These are phyloP conservation scores for Pythium rishiriense DNA, from an alignment of 352 stramenopile genomes.

Conservation along the genomic window DNA sequence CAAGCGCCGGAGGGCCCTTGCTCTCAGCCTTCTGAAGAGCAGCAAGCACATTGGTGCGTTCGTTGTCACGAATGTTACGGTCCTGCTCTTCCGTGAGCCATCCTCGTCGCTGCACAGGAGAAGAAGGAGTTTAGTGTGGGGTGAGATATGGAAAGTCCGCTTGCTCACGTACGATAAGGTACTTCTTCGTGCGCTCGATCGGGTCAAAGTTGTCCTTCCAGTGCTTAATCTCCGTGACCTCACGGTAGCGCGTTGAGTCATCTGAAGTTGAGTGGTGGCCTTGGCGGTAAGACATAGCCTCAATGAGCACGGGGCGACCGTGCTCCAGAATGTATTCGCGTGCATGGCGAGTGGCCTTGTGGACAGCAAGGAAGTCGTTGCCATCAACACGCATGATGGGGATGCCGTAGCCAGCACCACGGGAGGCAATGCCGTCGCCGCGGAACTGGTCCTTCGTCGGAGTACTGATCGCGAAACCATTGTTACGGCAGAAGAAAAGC, in stretches of 20 bases:
- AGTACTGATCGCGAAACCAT: slow-evolving; percentile 99
- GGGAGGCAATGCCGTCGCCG: slow-evolving; percentile 95
- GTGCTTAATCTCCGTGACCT: slow-evolving; percentile 91
- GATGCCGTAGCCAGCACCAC: slow-evolving; percentile 96
- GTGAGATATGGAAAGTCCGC: neutral
- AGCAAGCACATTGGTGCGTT: slow-evolving; percentile 87
- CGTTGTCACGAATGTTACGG: slow-evolving; percentile 82
- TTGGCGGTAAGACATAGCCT: slow-evolving; percentile 98
- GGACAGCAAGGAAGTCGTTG: slow-evolving; percentile 97
- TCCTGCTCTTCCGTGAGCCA: slow-evolving; percentile 91
- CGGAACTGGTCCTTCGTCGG: slow-evolving; percentile 95
- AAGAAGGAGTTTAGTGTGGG: neutral
- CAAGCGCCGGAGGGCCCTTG: slow-evolving; percentile 86
- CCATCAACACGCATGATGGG: slow-evolving; percentile 96
- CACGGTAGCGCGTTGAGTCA: slow-evolving; percentile 96
- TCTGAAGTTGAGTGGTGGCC: slow-evolving; percentile 98
- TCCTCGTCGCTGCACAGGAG: slow-evolving; percentile 56
- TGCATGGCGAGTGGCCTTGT: slow-evolving; percentile 90
- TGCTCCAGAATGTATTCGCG: slow-evolving; percentile 91
- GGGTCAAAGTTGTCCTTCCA: slow-evolving; percentile 91
- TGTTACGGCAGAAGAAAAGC: slow-evolving; percentile 98
- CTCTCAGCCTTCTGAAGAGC: slow-evolving; percentile 90
- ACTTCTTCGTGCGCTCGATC: slow-evolving; percentile 90
- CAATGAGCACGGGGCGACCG: slow-evolving; percentile 93
- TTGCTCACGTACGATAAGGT: slow-evolving; percentile 70